Evolutionary conservation across 306 rosid genomes (phyloP).

Genomic region (Albizia julibrissin): DNA sequence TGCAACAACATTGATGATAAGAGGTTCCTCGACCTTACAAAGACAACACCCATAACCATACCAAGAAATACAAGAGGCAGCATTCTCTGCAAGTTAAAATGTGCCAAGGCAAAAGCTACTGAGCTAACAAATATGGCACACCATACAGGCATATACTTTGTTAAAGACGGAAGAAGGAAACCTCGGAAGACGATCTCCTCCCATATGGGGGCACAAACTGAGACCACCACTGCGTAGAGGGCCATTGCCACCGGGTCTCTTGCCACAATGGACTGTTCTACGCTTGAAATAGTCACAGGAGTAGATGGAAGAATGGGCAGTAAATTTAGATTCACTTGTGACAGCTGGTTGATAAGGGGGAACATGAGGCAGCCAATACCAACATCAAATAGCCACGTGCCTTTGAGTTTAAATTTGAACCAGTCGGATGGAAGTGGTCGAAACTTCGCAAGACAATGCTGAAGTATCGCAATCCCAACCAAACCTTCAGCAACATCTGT

Average conservation of each 20-base stretch:
- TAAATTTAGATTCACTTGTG: conserved; percentile 56
- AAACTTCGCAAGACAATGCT: conserved; percentile 51
- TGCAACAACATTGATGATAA: conserved; percentile 63
- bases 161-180: conserved; percentile 65
- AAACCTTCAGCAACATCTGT: conserved; percentile 55
- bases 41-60: conserved; percentile 56
- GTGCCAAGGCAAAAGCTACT: conserved; percentile 62
- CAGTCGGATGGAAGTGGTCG: conserved; percentile 58
- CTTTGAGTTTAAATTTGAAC: conserved; percentile 54
- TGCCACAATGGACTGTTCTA: conserved; percentile 62
- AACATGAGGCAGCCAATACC: conserved; percentile 62
- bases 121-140: conserved; percentile 59
- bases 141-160: conserved; percentile 66
- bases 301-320: conserved; percentile 55
- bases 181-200: conserved; percentile 69
- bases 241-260: conserved; percentile 68
- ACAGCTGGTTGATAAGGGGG: conserved; percentile 57
- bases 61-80: conserved; percentile 64
- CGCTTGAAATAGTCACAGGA: conserved; percentile 57
- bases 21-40: conserved; percentile 58
- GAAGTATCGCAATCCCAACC: conserved; percentile 55
- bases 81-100: conserved; percentile 62
- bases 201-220: conserved; percentile 62
- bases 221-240: conserved; percentile 60
- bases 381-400: conserved; percentile 59